Base-by-base conservation (phyloP, 768 basidiomycete species). In the Sporobolomyces roseus region DNA sequence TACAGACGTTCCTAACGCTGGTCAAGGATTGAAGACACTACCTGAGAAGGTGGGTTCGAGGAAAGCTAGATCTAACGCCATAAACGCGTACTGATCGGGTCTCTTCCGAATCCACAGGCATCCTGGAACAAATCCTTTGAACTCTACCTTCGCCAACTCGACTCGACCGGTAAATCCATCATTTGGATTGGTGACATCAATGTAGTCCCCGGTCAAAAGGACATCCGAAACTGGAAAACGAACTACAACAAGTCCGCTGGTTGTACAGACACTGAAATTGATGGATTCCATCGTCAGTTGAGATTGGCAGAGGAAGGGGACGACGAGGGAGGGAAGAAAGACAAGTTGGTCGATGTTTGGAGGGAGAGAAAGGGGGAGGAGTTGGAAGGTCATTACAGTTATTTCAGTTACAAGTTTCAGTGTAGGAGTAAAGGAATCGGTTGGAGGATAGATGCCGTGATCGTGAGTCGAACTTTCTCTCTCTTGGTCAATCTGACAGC, bases 181-280 rank as follows among this genome's bases (percentile, higher is more conserved):
- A 87, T 93, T 63, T 93, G 91, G 91, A 82, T 83, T 16, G 91
- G 91, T 10, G 91, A 93, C 78, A 75, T 93, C 64, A 93, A 93
- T 68, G 89, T 91, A 49, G 89, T 91, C 6, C 89, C 89, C 3
- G 89, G 89, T 1, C 85, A 82, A 54, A 80, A 83, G 60, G 76
- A 75, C 58, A 70, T 77, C 33, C 71, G 75, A 21, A 74, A 72
- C 63, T 72, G 70, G 61, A 74, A 74, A 62, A 75, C 70, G 21
- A 91, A 91, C 75, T 91, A 89, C 89, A 91, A 93, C 78, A 93
- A 93, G 77, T 86, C 88, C 0, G 81, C 91, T 23, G 91, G 91
- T 0, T 90, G 90, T 77, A 93, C 91, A 0, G 85, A 89, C 75
- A 85, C 83, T 12, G 91, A 93, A 79, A 90, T 88, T 14, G 83